These are phyloP conservation scores for Populus hybrid DNA, from an alignment of 441 rosid species.

Conservation along the genomic window DNA sequence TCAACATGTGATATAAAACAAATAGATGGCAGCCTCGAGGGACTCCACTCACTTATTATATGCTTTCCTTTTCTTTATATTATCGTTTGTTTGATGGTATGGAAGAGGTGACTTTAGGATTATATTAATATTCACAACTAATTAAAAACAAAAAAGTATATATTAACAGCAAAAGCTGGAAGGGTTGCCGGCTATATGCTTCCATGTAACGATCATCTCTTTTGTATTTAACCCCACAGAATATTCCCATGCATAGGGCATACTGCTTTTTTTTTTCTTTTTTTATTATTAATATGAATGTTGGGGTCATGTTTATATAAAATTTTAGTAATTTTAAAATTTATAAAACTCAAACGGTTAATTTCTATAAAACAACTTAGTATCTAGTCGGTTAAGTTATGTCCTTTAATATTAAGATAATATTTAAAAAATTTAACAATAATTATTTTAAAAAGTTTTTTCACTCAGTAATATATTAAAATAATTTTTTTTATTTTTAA, in stretches of 20 bases:
- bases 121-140: too few relatives aligned
- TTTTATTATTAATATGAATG: too few relatives aligned
- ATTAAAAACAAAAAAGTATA: too few relatives aligned
- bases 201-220: background rate
- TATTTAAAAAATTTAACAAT: rapidly evolving
- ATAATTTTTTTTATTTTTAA: too few relatives aligned
- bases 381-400: rapidly evolving
- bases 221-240: background rate
- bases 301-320: too few relatives aligned
- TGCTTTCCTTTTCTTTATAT: background rate
- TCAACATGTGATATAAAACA: background rate
- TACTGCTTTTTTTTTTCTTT: too few relatives aligned
- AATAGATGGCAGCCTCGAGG: background rate
- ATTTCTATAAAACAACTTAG: rapidly evolving
- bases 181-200: background rate
- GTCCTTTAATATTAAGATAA: too few relatives aligned
- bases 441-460: too few relatives aligned
- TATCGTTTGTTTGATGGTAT: background rate
- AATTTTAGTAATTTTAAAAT: rapidly evolving
- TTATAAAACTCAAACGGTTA: too few relatives aligned
- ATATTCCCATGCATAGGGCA: background rate
- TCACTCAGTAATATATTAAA: rapidly evolving
- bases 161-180: background rate
- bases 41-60: background rate
- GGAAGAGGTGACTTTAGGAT: background rate